phyloP scores from a whole-genome alignment of 73 alveolate genomes.

The Symbiodinium pilosum region DNA sequence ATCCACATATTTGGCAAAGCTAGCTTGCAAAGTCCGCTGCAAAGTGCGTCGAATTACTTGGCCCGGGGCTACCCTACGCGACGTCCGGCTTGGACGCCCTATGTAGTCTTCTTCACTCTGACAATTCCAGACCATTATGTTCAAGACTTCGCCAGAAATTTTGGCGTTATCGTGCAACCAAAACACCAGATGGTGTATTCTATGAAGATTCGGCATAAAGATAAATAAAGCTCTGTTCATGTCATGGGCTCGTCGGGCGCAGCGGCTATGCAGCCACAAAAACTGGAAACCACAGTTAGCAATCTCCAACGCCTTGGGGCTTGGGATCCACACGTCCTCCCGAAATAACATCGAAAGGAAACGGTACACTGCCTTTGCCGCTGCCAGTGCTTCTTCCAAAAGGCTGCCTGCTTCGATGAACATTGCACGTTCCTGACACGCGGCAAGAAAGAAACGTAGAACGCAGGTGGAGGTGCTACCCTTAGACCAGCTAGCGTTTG shows the following conservation, averaged over 20 bases:
- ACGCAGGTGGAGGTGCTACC: neutral
- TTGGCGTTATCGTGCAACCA: neutral
- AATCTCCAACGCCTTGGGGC: neutral
- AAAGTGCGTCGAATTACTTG: neutral
- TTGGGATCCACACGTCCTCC: conserved; percentile 2
- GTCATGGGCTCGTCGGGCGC: neutral
- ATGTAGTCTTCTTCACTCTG: conserved; percentile 17
- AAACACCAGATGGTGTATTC: neutral
- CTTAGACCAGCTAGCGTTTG: neutral
- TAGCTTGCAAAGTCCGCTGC: neutral
- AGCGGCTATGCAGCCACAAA: neutral
- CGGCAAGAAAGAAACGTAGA: neutral
- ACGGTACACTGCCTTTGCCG: neutral
- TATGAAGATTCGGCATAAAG: neutral
- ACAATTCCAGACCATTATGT: neutral
- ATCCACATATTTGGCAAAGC: neutral
- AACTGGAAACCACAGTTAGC: neutral
- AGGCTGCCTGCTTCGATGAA: neutral
- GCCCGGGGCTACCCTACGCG: neutral
- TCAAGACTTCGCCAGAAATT: neutral
- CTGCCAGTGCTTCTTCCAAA: neutral
- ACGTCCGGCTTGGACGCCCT: neutral
- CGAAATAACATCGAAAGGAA: neutral
- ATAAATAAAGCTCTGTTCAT: neutral
- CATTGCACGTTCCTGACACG: neutral